Conservation (phyloP, 768 basidiomycete genomes). For the Amanita molliuscula region DNA sequence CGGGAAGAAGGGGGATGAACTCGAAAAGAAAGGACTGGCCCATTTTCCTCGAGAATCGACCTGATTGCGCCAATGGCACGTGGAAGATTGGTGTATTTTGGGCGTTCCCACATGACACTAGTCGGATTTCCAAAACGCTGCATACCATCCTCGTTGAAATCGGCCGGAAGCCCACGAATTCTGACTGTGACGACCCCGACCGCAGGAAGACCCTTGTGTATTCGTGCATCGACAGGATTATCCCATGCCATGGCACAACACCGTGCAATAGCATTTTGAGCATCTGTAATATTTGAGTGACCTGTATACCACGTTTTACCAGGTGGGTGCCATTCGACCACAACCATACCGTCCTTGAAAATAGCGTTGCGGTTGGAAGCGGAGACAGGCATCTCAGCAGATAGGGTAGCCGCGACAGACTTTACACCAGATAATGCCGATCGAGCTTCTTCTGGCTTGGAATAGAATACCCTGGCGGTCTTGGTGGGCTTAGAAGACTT, state of each 20-base stretch:
- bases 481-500: conserved; percentile 13
- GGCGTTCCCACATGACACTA: conserved; percentile 40
- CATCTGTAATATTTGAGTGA: conserved; percentile 38
- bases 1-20: conserved; percentile 40
- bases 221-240: conserved; percentile 30
- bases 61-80: conserved; percentile 26
- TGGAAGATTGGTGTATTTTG: conserved; percentile 32
- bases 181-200: conserved; percentile 53
- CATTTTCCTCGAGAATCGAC: conserved; percentile 26
- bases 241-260: conserved; percentile 29
- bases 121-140: conserved; percentile 34
- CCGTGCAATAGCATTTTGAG: conserved; percentile 37
- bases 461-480: conserved; percentile 36
- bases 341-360: conserved; percentile 44
- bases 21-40: conserved; percentile 30
- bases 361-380: conserved; percentile 24
- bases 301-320: conserved; percentile 50
- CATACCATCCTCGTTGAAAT: conserved; percentile 29
- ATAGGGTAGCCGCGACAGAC: conserved; percentile 31
- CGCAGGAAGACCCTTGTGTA: conserved; percentile 49
- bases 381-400: conserved; percentile 35
- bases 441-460: conserved; percentile 36
- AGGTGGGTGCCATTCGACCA: conserved; percentile 53
- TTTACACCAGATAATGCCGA: conserved; percentile 44
- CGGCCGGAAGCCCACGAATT: conserved; percentile 42